phyloP scores from a whole-genome alignment of 2,329 filamentous ascomycete genomes.

The Calonectria henricotiae region DNA sequence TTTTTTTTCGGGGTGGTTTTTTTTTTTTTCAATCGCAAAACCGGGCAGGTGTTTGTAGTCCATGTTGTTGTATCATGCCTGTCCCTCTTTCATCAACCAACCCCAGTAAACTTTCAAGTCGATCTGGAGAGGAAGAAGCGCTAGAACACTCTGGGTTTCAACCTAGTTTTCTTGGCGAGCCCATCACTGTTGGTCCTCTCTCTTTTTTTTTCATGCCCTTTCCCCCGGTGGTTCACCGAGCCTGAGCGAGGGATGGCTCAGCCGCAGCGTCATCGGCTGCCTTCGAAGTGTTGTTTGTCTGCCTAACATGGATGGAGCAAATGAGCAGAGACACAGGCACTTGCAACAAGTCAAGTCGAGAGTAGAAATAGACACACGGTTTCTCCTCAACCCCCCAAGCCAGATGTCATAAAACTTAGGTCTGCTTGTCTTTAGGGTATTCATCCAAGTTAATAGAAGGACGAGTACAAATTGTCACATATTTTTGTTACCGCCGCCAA shows the following conservation, averaged over 20 bases:
- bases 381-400: background rate
- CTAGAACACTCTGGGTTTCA: slow-evolving; percentile 26
- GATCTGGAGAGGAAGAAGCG: slow-evolving; percentile 8
- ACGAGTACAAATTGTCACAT: slow-evolving; percentile 23
- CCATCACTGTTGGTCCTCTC: slow-evolving; percentile 27
- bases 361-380: slow-evolving; percentile 2
- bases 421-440: slow-evolving; percentile 6
- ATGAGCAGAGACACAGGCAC: background rate
- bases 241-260: slow-evolving; percentile 44
- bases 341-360: background rate
- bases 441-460: slow-evolving; percentile 10
- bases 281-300: slow-evolving; percentile 43
- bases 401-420: background rate
- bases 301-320: background rate
- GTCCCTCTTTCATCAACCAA: background rate
- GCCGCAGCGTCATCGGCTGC: slow-evolving; percentile 49
- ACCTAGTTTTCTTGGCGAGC: slow-evolving; percentile 37
- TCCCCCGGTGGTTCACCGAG: slow-evolving; percentile 48
- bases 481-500: slow-evolving; percentile 20
- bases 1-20: background rate
- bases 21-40: background rate
- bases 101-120: slow-evolving; percentile 26
- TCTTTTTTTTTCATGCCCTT: slow-evolving; percentile 16
- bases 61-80: background rate
- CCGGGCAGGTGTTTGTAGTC: background rate